phyloP scores from a whole-genome alignment of 768 basidiomycete genomes.

The Lentinula lateritia region DNA sequence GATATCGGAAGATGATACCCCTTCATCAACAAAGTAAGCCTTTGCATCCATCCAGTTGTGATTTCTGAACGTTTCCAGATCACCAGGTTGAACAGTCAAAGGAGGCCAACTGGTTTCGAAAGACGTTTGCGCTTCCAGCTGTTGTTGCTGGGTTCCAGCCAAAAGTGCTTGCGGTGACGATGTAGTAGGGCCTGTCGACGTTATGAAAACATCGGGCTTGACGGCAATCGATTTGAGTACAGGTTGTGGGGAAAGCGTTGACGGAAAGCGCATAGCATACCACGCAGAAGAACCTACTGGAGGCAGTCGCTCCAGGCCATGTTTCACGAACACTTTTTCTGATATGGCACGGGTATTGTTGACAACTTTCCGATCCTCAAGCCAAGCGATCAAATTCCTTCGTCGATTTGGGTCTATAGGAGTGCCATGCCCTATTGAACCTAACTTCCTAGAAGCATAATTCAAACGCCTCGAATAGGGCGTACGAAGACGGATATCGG shows the following conservation, averaged over 20 bases:
- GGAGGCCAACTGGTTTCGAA: conserved; percentile 1
- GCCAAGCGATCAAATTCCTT: conserved; percentile 2
- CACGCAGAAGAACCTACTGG: background rate
- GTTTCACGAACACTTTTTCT: background rate
- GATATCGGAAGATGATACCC: background rate
- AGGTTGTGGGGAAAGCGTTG: background rate
- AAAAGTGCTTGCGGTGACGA: background rate
- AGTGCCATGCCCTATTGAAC: conserved; percentile 1
- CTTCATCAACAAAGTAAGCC: background rate
- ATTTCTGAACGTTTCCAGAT: background rate
- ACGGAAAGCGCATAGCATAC: conserved; percentile 4
- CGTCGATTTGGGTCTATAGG: conserved; percentile 3
- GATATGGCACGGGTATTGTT: background rate
- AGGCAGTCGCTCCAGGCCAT: background rate
- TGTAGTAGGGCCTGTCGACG: background rate
- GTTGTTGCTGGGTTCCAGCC: background rate
- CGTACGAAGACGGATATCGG: background rate
- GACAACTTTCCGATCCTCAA: background rate
- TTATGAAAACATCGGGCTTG: background rate
- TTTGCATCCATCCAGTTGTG: background rate
- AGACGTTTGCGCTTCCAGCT: background rate
- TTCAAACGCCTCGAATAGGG: conserved; percentile 1
- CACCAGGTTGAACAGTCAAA: background rate
- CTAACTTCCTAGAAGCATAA: conserved; percentile 3
- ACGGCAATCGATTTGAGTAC: background rate